Percentiles rank a stretch among this genome's conserved stretches.
Evolutionary conservation across 345 rosid species (phyloP).

Genomic region (Euphorbia tirucalli): DNA sequence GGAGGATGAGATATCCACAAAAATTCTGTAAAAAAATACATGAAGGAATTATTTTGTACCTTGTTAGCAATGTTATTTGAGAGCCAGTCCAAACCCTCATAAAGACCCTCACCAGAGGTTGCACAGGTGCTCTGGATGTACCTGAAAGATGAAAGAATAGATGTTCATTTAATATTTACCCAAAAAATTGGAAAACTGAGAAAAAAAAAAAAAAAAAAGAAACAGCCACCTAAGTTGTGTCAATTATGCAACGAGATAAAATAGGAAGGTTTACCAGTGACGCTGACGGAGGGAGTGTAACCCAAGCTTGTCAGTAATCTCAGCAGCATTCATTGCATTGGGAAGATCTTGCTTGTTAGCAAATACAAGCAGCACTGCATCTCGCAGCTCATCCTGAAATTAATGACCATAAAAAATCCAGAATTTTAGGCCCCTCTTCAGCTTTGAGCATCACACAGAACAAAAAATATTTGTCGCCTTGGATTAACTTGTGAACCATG

Average conservation of each 20-base stretch:
- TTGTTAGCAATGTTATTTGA: slow-evolving; percentile 24
- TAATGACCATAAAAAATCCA: neutral
- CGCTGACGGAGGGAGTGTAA: slow-evolving; percentile 18
- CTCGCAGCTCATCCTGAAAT: slow-evolving; percentile 22
- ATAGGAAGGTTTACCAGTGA: slow-evolving; percentile 17
- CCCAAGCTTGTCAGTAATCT: slow-evolving; percentile 20
- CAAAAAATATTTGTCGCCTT: neutral
- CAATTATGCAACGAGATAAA: neutral
- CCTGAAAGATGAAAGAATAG: neutral
- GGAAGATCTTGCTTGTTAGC: slow-evolving; percentile 28
- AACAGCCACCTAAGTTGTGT: neutral
- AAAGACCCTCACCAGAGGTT: slow-evolving; percentile 21
- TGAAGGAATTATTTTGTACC: neutral
- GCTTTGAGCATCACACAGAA: neutral
- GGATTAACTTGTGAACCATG: neutral
- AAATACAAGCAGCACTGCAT: slow-evolving; percentile 22
- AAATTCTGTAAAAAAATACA: neutral
- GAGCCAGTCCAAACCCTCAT: slow-evolving; percentile 23
- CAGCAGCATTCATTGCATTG: slow-evolving; percentile 26
- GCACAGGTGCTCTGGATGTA: slow-evolving; percentile 25
- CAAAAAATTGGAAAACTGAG: neutral
- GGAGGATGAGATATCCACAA: neutral
- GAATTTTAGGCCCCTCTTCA: neutral
- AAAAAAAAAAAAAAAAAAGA: too few relatives aligned
- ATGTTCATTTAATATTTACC: too few relatives aligned